Evolutionary conservation across 495 filamentous ascomycete genomes (phyloP).

Genomic region (Aspergillus leporis): DNA sequence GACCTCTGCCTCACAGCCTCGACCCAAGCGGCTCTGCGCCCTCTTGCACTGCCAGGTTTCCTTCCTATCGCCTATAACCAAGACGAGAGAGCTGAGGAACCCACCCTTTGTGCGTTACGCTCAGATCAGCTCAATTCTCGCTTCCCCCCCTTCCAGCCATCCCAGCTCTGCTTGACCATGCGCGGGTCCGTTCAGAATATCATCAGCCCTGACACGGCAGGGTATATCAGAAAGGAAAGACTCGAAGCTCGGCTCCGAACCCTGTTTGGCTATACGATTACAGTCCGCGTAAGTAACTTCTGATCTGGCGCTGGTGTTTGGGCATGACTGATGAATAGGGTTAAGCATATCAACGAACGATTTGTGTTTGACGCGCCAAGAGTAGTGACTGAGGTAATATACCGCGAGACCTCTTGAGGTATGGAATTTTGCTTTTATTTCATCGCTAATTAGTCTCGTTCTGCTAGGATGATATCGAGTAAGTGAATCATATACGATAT

Average conservation of each 20-base stretch:
- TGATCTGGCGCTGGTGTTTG: background rate
- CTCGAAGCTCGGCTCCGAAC: slow-evolving; percentile 9
- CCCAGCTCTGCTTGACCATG: background rate
- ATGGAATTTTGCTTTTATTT: too few relatives aligned
- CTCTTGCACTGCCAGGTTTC: background rate
- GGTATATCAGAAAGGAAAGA: slow-evolving; percentile 16
- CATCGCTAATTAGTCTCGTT: background rate
- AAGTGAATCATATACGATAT: background rate
- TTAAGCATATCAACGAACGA: slow-evolving; percentile 14
- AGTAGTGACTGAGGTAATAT: slow-evolving; percentile 10
- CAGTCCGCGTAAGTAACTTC: slow-evolving; percentile 8
- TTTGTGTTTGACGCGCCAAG: slow-evolving; percentile 20
- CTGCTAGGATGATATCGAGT: slow-evolving; percentile 14
- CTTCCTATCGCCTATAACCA: background rate
- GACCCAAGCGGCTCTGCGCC: background rate
- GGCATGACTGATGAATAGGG: background rate
- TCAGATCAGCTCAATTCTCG: background rate
- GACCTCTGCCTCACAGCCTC: background rate
- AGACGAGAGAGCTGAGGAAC: background rate
- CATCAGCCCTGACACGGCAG: slow-evolving; percentile 2
- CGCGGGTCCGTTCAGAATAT: slow-evolving; percentile 5
- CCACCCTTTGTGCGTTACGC: background rate
- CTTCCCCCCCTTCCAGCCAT: background rate
- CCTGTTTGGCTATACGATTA: slow-evolving; percentile 8
- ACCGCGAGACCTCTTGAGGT: background rate